These are phyloP conservation scores for Chrysoporthe deuterocubensis DNA, from an alignment of 2,329 filamentous ascomycete species.

Conservation along the genomic window DNA sequence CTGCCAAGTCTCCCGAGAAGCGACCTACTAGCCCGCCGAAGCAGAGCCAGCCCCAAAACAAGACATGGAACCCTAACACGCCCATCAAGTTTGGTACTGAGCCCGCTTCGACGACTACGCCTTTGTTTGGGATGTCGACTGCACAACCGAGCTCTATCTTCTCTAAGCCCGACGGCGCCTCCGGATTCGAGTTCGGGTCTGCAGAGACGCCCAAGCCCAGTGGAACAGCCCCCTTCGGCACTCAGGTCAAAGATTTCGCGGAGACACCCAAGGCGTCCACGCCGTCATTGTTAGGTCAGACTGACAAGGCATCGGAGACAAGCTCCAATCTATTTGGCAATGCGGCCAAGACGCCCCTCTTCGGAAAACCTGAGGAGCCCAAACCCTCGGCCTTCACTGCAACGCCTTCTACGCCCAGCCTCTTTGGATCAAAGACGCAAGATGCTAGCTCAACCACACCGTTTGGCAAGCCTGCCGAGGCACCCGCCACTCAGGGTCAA, in stretches of 20 bases:
- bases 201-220: slow-evolving; percentile 7
- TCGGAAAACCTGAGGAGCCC: slow-evolving; percentile 26
- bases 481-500: slow-evolving; percentile 35
- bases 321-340: slow-evolving; percentile 28
- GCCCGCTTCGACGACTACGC: slow-evolving; percentile 33
- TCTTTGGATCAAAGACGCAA: slow-evolving; percentile 24
- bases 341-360: slow-evolving; percentile 23
- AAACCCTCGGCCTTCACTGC: slow-evolving; percentile 37
- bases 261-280: slow-evolving; percentile 27
- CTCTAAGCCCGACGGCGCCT: slow-evolving; percentile 31
- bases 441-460: slow-evolving; percentile 24
- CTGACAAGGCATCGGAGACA: slow-evolving; percentile 23
- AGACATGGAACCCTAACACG: slow-evolving; percentile 53
- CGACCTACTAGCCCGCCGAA: slow-evolving; percentile 52
- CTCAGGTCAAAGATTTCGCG: slow-evolving; percentile 30
- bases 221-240: slow-evolving; percentile 21
- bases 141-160: slow-evolving; percentile 41
- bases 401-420: slow-evolving; percentile 24
- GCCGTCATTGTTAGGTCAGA: slow-evolving; percentile 25
- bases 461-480: slow-evolving; percentile 38
- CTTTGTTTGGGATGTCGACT: slow-evolving; percentile 39
- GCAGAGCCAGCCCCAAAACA: slow-evolving; percentile 39
- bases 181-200: slow-evolving; percentile 2
- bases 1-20: slow-evolving; percentile 36
- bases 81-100: slow-evolving; percentile 58